Percentiles rank a stretch among this genome's conserved stretches.
Evolutionary conservation across 495 filamentous ascomycete genomes (phyloP).

Genomic region (Chaetomium cochliodes): DNA sequence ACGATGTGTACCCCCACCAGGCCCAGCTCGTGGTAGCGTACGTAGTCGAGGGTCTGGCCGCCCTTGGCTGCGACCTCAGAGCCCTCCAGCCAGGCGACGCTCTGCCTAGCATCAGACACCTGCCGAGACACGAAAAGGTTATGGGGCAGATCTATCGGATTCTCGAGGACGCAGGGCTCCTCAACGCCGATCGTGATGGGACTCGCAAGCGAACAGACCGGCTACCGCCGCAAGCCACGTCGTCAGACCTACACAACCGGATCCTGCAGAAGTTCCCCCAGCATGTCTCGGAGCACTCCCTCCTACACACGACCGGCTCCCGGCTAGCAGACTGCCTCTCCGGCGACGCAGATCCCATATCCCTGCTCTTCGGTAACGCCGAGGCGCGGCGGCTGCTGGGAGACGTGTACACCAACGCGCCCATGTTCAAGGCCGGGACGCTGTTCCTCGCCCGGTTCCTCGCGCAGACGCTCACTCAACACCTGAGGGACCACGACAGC

Average conservation of each 20-base stretch:
- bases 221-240: background rate
- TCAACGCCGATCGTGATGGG: background rate
- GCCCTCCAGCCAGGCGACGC: too few species aligned
- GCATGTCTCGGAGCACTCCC: constrained; percentile 11
- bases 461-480: background rate
- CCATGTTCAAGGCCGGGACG: constrained; percentile 15
- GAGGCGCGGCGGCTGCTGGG: constrained; percentile 11
- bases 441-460: constrained; percentile 9
- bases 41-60: too few species aligned
- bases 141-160: too few species aligned
- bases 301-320: constrained; percentile 18
- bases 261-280: constrained; percentile 5
- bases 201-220: background rate
- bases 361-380: constrained; percentile 17
- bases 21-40: too few species aligned
- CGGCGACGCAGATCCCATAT: constrained; percentile 17
- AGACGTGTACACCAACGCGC: constrained; percentile 16
- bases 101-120: too few species aligned
- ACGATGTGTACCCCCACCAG: too few species aligned
- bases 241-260: background rate
- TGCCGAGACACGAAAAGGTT: too few species aligned
- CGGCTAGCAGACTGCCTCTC: constrained; percentile 22
- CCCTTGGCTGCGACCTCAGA: too few species aligned
- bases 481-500: background rate
- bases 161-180: constrained; percentile 11